These are phyloP conservation scores for Petunia secreta DNA, from an alignment of 257 asterid genomes.

Conservation along the genomic window DNA sequence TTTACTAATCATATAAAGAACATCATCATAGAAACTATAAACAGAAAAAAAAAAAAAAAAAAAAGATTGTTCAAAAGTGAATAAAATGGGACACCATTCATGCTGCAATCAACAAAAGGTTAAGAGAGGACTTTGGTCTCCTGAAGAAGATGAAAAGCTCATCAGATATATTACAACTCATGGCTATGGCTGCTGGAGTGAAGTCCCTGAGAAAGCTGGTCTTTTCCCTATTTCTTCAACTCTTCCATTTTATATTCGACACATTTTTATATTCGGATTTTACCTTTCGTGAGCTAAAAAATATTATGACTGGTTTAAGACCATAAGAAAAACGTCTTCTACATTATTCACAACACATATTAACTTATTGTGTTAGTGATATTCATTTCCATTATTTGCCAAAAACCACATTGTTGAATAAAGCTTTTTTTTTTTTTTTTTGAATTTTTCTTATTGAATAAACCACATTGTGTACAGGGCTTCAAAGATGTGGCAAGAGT, in stretches of 20 bases:
- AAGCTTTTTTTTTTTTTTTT: neutral
- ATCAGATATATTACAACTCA: conserved; percentile 72
- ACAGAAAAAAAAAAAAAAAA: neutral
- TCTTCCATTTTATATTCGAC: neutral
- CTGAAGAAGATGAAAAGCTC: conserved; percentile 94
- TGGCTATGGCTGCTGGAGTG: conserved; percentile 99
- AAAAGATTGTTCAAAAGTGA: too few species aligned
- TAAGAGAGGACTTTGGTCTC: conserved; percentile 98
- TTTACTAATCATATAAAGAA: neutral
- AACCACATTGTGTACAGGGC: conserved; percentile 45
- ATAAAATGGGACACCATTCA: conserved; percentile 86
- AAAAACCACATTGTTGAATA: neutral
- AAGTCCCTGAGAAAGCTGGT: conserved; percentile 99
- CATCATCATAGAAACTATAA: neutral
- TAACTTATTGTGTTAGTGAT: neutral
- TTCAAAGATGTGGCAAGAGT: conserved; percentile 95
- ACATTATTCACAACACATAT: neutral
- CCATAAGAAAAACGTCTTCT: too few species aligned
- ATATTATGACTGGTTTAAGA: too few species aligned
- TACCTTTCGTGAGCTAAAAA: too few species aligned
- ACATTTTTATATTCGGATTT: too few species aligned
- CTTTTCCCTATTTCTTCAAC: neutral
- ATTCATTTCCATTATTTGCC: neutral
- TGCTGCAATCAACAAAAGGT: conserved; percentile 99
- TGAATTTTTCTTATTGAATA: too few species aligned